Base-by-base conservation (phyloP, 2,329 filamentous ascomycete genomes). In the Calonectria crousiana region DNA sequence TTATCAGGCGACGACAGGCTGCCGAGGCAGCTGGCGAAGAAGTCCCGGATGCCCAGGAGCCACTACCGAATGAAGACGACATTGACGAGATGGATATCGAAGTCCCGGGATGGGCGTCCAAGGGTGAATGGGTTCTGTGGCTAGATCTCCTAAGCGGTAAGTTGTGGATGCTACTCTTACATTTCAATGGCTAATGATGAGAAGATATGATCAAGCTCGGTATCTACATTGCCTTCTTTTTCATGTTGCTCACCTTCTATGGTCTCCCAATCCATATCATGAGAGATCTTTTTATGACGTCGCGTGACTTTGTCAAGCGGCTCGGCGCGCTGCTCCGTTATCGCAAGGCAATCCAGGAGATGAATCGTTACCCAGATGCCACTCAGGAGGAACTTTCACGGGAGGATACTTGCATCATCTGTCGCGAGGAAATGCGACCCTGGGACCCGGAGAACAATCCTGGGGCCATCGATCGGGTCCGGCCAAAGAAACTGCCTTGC, bases 401-500 rank as follows among this genome's bases (percentile, higher is more conserved):
- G 64, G 96, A 98, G 83, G 95, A 97, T 81, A 97, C 97, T 3
- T 99, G 97, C 84, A 99, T 99, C 79, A 98, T 99, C 70, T 99
- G 97, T 84, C 92, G 97, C 74, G 97, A 99, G 83, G 95, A 97
- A 77, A 99, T 99, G 97, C 91, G 92, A 41, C 92, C 93, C 1
- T 98, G 95, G 94, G 85, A 91, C 72, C 86, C 88, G 0, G 82
- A 76, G 6, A 83, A 85, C 86, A 91, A 83, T 87, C 91, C 78
- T 89, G 93, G 91, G n/a, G 89, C 94, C 71, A 93, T 97, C 73
- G 95, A 98, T 81, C 91, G 96, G 69, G 90, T 94, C 71, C 91
- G 97, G 26, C 95, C 97, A 9, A 99, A 99, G 88, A 98, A 98
- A 85, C 90, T 99, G 13, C 97, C 97, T 0, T 99, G 97, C 84